Conservation (phyloP, 768 basidiomycete species). For the Boletus coccyginus region DNA sequence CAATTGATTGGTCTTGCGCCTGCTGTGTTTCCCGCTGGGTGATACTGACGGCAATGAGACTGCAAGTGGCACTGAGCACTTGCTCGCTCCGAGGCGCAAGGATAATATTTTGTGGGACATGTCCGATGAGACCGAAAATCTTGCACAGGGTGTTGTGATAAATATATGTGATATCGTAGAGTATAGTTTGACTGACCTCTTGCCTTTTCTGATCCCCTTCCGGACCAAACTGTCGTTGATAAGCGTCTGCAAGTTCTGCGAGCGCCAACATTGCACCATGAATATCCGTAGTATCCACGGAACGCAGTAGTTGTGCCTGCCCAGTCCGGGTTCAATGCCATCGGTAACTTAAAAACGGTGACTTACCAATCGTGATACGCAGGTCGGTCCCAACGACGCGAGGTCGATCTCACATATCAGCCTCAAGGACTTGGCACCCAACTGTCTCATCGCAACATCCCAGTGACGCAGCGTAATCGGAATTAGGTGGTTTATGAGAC, state of each 20-base stretch:
- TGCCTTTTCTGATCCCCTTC: constrained; percentile 36
- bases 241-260: constrained; percentile 68
- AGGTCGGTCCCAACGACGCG: constrained; percentile 44
- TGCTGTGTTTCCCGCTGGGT: constrained; percentile 52
- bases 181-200: constrained; percentile 39
- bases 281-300: constrained; percentile 65
- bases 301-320: constrained; percentile 56
- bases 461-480: constrained; percentile 81
- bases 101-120: constrained; percentile 57
- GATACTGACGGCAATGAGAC: constrained; percentile 62
- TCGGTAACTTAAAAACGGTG: constrained; percentile 2
- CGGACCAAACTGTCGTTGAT: constrained; percentile 32
- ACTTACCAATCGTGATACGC: constrained; percentile 55
- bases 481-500: constrained; percentile 70
- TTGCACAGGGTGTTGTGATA: constrained; percentile 28
- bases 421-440: constrained; percentile 74
- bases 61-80: constrained; percentile 68
- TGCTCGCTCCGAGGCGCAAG: constrained; percentile 68
- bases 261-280: constrained; percentile 82
- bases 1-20: constrained; percentile 37
- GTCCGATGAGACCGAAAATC: constrained; percentile 63
- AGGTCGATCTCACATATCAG: constrained; percentile 65
- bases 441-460: constrained; percentile 76
- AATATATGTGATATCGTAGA: neutral
- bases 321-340: constrained; percentile 10